phyloP scores from a whole-genome alignment of 306 rosid genomes.

The Erythrophleum fordii region DNA sequence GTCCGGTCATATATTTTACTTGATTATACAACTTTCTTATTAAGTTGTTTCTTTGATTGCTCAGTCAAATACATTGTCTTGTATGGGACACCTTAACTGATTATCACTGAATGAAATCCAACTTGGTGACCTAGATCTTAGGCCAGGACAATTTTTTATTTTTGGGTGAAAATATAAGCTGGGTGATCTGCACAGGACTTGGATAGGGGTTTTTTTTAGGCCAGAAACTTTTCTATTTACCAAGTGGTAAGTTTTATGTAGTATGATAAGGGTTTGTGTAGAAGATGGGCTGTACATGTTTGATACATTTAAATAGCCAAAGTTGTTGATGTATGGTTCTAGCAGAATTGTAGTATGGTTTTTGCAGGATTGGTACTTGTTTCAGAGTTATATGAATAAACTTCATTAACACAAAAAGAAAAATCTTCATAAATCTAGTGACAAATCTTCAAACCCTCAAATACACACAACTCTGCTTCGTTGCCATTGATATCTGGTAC shows the following conservation, averaged over 20 bases:
- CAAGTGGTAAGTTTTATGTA: slow-evolving; percentile 1
- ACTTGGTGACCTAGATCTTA: slow-evolving; percentile 23
- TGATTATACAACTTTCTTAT: not conserved
- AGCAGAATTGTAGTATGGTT: not conserved
- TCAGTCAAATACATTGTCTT: slow-evolving; percentile 20
- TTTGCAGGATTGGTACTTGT: slow-evolving; percentile 17
- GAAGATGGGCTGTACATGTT: slow-evolving; percentile 3
- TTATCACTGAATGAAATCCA: slow-evolving; percentile 25
- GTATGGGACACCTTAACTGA: slow-evolving; percentile 19
- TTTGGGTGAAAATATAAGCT: slow-evolving; percentile 12
- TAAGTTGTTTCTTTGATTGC: slow-evolving; percentile 30
- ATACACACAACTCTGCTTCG: not conserved
- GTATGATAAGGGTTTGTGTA: slow-evolving; percentile 5
- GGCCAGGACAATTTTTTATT: slow-evolving; percentile 17
- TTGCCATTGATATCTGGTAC: not conserved
- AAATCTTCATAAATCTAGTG: not conserved
- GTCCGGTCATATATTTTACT: slow-evolving; percentile 13
- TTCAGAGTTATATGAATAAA: slow-evolving; percentile 3
- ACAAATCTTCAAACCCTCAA: not conserved
- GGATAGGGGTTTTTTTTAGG: slow-evolving; percentile 30
- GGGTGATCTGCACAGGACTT: slow-evolving; percentile 8
- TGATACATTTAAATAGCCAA: slow-evolving; percentile 28
- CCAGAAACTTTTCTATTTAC: not conserved
- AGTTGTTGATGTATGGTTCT: slow-evolving; percentile 36
- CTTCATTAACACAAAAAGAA: not conserved